phyloP scores from a whole-genome alignment of 805 yeast genomes.

The Monosporozyma unispora region DNA sequence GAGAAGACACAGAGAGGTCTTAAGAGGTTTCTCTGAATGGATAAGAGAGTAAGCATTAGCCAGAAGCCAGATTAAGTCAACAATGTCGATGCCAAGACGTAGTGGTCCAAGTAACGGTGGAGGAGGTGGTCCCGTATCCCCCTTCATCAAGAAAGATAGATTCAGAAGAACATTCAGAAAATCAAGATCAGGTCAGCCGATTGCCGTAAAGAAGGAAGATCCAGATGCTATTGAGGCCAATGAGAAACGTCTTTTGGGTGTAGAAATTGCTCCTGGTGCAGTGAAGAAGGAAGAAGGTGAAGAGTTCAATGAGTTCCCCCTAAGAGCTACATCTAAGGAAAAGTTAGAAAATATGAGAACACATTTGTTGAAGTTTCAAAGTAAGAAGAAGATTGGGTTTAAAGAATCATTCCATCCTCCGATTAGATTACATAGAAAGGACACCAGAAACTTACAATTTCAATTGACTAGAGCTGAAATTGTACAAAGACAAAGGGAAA shows the following conservation, averaged over 20 bases:
- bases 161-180: conserved; percentile 28
- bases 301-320: conserved; percentile 33
- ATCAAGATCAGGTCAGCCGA: conserved; percentile 7
- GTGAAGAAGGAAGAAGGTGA: conserved; percentile 11
- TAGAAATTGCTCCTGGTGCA: conserved; percentile 6
- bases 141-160: conserved; percentile 31
- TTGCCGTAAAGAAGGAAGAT: conserved; percentile 26
- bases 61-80: not conserved
- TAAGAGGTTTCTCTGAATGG: not conserved
- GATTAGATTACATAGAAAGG: conserved; percentile 82
- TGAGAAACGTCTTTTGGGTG: conserved; percentile 20
- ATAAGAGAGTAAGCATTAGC: too few species aligned
- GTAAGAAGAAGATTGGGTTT: conserved; percentile 65
- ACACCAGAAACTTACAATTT: conserved; percentile 83
- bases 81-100: conserved; percentile 8
- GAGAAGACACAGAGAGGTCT: not conserved
- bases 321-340: conserved; percentile 63
- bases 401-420: conserved; percentile 66
- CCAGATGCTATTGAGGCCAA: conserved; percentile 24
- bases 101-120: conserved; percentile 5
- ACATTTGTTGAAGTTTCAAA: conserved; percentile 75
- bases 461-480: conserved; percentile 72
- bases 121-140: conserved; percentile 22
- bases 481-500: conserved; percentile 50
- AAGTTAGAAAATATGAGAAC: conserved; percentile 67